Base-by-base conservation (phyloP, 2,329 filamentous ascomycete species). In the Aspergillus aculeatinus region DNA sequence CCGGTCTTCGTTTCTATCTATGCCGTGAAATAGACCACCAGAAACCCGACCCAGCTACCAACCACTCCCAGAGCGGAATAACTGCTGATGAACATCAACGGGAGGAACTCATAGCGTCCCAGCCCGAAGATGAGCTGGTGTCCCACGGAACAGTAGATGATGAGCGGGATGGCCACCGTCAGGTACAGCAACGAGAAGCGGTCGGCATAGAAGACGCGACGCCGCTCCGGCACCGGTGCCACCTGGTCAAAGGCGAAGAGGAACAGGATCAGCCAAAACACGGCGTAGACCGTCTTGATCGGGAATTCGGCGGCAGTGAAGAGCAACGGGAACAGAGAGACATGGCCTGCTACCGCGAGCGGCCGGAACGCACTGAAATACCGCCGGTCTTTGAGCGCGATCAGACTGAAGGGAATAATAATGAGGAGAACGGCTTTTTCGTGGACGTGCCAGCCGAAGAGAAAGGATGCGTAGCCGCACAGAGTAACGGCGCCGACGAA, bases 371-470 rank as follows among this genome's bases (percentile, higher is more conserved):
- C 94, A 60, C 92, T 89, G 33, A 98, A 87, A 72, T 96, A 93
- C 27, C 95, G 88, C 55, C 95, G 87, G 74, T 98, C 93, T 73
- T 89, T 90, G 55, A 98, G 85, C 0, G 94, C 93, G 61, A 98
- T 89, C 62, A 99, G 84, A 67, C 91, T 96, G 81, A 98, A 98
- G 0, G 95, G 95, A 52, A 98, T 90, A 66, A 99, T 92, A 71
- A 98, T 89, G 21, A 98, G 85, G 23, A 99, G 84, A 59, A 99
- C 90, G 1, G 95, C 95, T 77, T 99, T 99, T 74, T 99, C 95
- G 70, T 99, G 95, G 9, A 99, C 95, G 72, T 99, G 95, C 92
- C 94, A 99, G 59, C 95, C 94, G 68, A 98, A 98, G 10, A 99
- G 83, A 79, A 99, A 99, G 0, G 94, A 97, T 0, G 94, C 90